Evolutionary conservation across 306 rosid genomes (phyloP).

Genomic region (Corylus avellana): DNA sequence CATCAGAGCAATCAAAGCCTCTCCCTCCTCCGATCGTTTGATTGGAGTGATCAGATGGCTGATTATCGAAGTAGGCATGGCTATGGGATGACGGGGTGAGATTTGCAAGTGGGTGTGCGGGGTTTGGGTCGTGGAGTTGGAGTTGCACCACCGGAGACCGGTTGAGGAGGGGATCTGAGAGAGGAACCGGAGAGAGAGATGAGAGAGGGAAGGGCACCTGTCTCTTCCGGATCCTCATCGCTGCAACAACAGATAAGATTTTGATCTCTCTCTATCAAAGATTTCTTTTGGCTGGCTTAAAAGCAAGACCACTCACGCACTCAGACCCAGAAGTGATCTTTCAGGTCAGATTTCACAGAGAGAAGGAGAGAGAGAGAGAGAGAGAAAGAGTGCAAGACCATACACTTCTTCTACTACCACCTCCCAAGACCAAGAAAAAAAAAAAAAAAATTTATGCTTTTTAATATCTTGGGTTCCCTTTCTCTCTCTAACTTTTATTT

Average conservation of each 20-base stretch:
- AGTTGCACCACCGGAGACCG: constrained; percentile 75
- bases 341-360: constrained; percentile 26
- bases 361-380: not conserved
- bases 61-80: constrained; percentile 32
- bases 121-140: constrained; percentile 26
- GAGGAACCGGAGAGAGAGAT: constrained; percentile 46
- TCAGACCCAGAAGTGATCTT: constrained; percentile 37
- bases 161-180: constrained; percentile 79
- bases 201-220: constrained; percentile 59
- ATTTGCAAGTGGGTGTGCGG: constrained; percentile 24
- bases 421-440: constrained; percentile 13
- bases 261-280: not conserved
- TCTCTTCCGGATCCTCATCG: constrained; percentile 88
- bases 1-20: constrained; percentile 32
- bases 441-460: not conserved
- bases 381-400: constrained; percentile 32
- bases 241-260: constrained; percentile 27
- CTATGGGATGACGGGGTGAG: constrained; percentile 5
- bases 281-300: not conserved
- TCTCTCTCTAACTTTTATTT: constrained; percentile 60
- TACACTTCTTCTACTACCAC: constrained; percentile 18
- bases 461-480: constrained; percentile 10
- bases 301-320: not conserved
- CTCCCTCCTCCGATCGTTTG: constrained; percentile 40
- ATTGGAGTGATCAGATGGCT: constrained; percentile 50